Percentiles rank a stretch among this genome's conserved stretches.
These are phyloP conservation scores for Hirsutella thompsonii DNA, from an alignment of 2,329 filamentous ascomycete genomes.

Conservation along the genomic window DNA sequence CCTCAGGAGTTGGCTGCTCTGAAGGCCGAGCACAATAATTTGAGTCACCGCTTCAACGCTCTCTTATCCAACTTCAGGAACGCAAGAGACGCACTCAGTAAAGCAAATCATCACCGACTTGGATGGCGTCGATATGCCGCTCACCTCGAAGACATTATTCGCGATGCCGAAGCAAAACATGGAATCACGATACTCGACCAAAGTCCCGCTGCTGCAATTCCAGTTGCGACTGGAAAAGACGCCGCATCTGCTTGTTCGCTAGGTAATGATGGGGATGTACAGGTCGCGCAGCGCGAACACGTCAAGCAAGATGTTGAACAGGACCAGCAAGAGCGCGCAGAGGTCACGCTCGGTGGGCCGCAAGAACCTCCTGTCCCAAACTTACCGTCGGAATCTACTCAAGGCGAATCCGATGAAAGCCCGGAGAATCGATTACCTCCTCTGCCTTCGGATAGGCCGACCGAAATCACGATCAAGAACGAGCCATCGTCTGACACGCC, in stretches of 20 bases:
- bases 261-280: not conserved
- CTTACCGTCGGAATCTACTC: constrained; percentile 15
- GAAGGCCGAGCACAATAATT: constrained; percentile 19
- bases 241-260: not conserved
- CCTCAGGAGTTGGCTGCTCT: constrained; percentile 9
- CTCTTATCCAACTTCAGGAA: constrained; percentile 27
- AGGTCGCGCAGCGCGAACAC: too few species aligned
- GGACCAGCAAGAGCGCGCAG: not conserved
- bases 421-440: constrained; percentile 11
- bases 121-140: constrained; percentile 32
- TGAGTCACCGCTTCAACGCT: constrained; percentile 26
- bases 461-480: constrained; percentile 24
- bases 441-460: constrained; percentile 5
- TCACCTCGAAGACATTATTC: constrained; percentile 28
- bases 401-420: constrained; percentile 13
- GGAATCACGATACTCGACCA: constrained; percentile 16
- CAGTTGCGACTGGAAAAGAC: not conserved
- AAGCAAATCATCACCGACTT: constrained; percentile 27
- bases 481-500: constrained; percentile 41
- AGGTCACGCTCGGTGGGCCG: not conserved
- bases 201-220: not conserved
- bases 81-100: constrained; percentile 23
- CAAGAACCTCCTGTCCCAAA: constrained; percentile 3
- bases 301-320: not conserved
- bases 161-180: constrained; percentile 25